A percentile compares a stretch with the other conserved stretches of the same genome.
Evolutionary conservation across 2,329 filamentous ascomycete genomes (phyloP).

Genomic region (Xylaria sp.): DNA sequence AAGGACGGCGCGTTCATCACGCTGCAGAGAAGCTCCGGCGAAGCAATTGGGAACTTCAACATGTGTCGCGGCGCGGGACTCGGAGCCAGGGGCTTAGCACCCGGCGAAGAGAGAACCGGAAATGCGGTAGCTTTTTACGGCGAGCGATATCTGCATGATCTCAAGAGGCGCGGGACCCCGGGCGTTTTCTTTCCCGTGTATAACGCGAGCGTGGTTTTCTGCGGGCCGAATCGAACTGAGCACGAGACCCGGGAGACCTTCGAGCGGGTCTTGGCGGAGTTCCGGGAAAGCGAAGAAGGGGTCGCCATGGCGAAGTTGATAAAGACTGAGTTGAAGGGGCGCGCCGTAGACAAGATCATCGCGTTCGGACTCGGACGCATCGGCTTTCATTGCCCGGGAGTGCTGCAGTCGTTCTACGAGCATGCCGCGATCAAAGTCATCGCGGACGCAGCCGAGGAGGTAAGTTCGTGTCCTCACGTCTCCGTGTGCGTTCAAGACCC

Average conservation of each 20-base stretch:
- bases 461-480: not conserved
- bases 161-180: not conserved
- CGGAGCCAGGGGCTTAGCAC: not conserved
- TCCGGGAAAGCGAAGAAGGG: conserved; percentile 5
- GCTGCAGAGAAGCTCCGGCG: conserved; percentile 2
- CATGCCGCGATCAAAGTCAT: conserved; percentile 25
- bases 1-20: conserved; percentile 15
- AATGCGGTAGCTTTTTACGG: not conserved
- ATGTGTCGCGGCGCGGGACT: not conserved
- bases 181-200: conserved; percentile 3
- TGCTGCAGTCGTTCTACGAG: conserved; percentile 11
- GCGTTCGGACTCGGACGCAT: conserved; percentile 35
- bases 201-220: not conserved
- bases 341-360: conserved; percentile 34
- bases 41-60: not conserved
- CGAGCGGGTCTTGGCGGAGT: fast-evolving
- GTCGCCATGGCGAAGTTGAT: conserved; percentile 2
- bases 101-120: not conserved
- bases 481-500: conserved; percentile 25
- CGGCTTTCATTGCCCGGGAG: not conserved
- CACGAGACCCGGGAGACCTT: not conserved
- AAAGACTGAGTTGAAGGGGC: not conserved
- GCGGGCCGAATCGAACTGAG: not conserved
- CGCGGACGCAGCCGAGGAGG: conserved; percentile 9
- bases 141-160: not conserved